Evolutionary conservation across 768 basidiomycete species (phyloP), one percentile per base, ranked within the genome.

Genomic region (Tulasnella sp.): DNA sequence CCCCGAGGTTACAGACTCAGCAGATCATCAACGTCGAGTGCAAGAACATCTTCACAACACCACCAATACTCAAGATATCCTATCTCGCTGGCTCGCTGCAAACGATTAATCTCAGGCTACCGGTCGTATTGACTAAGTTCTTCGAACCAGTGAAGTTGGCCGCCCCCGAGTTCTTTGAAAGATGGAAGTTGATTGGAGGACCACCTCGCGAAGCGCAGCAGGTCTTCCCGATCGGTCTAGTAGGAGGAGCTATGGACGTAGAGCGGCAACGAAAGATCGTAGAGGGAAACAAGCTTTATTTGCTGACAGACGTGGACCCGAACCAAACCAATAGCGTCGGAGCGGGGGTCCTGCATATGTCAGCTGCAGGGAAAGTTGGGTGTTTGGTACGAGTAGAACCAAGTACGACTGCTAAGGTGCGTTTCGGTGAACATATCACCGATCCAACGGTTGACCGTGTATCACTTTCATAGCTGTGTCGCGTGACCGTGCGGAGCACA

Each of bases 121-220:
- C 96, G 10, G 81, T 99, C 64, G 80, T 88, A 45, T 67, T 96
- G 58, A 85, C 86, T 42, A 92, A 95, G 71, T 99, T 99, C 72
- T 79, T 98, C 58, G 95, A 96, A 68, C 88, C 89, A 24, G 94
- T 97, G 64, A 86, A 84, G 67, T 80, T 99, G 32, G 82, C 80
- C 10, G 77, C 80, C 62, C 73, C 80, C 0, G 89, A 96, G 65
- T 99, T 98, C 78, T 99, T 98, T 72, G 94, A 97, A 71, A 77
- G 96, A 53, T 99, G 96, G 96, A 94, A 92, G 71, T 73, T 96
- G 65, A 98, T 98, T 53, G 96, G 96, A 5, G 96, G 96, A 1
- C 77, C 91, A 11, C 96, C 96, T 27, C 80, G 94, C 51, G 96
- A 99, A 74, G 82, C 87, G 26, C 96, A 99, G 70, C 70, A 73